Base-by-base conservation (phyloP, 1,139 yeast species). In the Geotrichum citri-aurantii region DNA sequence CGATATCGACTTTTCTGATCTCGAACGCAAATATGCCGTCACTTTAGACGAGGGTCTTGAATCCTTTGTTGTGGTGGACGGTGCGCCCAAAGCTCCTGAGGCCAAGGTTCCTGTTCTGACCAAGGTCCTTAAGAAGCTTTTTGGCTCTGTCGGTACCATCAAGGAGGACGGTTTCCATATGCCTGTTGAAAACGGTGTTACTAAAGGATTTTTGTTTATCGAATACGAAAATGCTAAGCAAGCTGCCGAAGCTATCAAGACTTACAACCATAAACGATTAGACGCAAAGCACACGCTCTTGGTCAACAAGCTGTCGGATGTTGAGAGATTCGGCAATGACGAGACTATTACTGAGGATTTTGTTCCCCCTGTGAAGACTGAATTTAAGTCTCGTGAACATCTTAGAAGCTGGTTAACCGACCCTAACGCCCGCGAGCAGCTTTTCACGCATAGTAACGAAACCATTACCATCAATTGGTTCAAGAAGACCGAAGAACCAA, bases 81-180 rank as follows among this genome's bases (percentile, higher is more conserved):
- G 99, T 53, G 93, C 96, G 6, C 99, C 99, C 65, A 79, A 90
- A 64, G 96, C 96, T 26, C 97, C 97, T 59, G 96, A 87, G 70
- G 74, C 90, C 59, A 95, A 95, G 75, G 89, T 85, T 50, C 88
- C 91, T 53, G 85, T 88, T 58, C 82, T 95, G 71, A 81, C 85
- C 68, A 92, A 89, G 72, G 98, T 95, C 57, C 81, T 95, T 69
- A 83, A 81, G 68, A 93, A 92, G 77, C 80, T 89, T 61, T 86
- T 93, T 70, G 77, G 83, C 61, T 80, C 83, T 62, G 93, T 88
- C 49, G 91, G 91, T 58, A 82, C 83, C 57, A 81, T 85, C 61
- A 83, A 80, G 63, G 88, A 85, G 50, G 82, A 82, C 65, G 84
- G 83, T 46, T 80, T 90, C 70, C 80, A 82, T 71, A 85, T 93